A percentile compares a stretch with the other conserved stretches of the same genome.
Conservation (phyloP, 768 basidiomycete genomes). For the Agaricus subrufescens region DNA sequence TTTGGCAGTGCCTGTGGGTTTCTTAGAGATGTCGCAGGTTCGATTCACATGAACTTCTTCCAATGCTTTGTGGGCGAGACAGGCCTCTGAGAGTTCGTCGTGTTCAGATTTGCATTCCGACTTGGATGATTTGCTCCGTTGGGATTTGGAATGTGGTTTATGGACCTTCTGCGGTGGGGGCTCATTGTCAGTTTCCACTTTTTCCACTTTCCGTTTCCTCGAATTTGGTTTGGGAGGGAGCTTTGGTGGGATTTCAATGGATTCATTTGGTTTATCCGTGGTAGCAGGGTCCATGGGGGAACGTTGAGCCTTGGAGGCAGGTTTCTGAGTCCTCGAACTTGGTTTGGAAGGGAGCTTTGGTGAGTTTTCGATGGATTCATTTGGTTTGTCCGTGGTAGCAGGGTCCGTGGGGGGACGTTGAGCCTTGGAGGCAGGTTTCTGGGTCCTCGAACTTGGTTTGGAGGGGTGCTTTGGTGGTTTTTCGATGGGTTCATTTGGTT, state of each 20-base stretch:
- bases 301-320: background rate
- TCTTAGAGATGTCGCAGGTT: too few relatives aligned
- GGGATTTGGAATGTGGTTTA: background rate
- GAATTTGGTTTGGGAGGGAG: background rate
- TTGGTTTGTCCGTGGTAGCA: background rate
- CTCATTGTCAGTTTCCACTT: background rate
- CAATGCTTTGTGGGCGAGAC: too few relatives aligned
- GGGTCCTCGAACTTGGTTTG: background rate
- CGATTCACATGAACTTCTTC: too few relatives aligned
- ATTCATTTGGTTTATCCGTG: background rate
- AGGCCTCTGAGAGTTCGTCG: background rate
- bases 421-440: constrained; percentile 1
- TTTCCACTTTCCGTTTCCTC: background rate
- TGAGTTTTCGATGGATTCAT: background rate
- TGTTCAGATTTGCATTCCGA: background rate
- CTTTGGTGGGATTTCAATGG: background rate
- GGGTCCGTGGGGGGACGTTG: background rate
- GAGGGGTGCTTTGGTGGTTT: background rate
- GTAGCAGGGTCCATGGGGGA: background rate
- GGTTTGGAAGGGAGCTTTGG: background rate
- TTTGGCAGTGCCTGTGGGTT: too few relatives aligned
- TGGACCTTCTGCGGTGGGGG: background rate
- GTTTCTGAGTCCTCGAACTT: background rate
- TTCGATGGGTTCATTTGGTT: background rate
- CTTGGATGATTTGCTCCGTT: background rate